Percentiles rank a stretch among this genome's conserved stretches.
Evolutionary conservation across 352 stramenopile genomes (phyloP).

Genomic region (Phytopythium cucurbitacearum): DNA sequence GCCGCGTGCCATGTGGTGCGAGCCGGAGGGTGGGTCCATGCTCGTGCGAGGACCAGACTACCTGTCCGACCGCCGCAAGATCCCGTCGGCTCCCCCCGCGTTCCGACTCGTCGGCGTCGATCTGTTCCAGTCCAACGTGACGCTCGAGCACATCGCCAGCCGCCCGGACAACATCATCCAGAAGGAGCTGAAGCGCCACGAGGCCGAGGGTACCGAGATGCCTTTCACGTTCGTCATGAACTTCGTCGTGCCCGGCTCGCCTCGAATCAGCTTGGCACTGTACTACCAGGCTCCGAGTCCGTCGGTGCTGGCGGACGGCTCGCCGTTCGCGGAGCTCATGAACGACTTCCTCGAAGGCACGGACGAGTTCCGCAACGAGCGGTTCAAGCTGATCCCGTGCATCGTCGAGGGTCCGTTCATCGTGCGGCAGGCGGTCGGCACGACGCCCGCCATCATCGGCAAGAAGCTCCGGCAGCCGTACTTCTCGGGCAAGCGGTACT

Average conservation of each 20-base stretch:
- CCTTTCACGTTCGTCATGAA: conserved; percentile 80
- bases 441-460: conserved; percentile 63
- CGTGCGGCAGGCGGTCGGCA: conserved; percentile 70
- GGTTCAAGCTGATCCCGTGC: conserved; percentile 79
- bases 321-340: conserved; percentile 67
- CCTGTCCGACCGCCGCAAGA: conserved; percentile 60
- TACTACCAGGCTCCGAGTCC: conserved; percentile 66
- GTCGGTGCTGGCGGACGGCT: conserved; percentile 42
- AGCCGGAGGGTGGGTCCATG: conserved; percentile 60
- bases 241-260: conserved; percentile 64
- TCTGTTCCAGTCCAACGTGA: conserved; percentile 47
- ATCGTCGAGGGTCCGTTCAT: conserved; percentile 82
- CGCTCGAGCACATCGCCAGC: conserved; percentile 60
- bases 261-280: conserved; percentile 56
- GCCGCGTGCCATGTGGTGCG: conserved; percentile 62
- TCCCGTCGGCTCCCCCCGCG: conserved; percentile 56
- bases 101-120: conserved; percentile 69
- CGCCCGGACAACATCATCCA: conserved; percentile 61
- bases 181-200: conserved; percentile 48
- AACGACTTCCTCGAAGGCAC: conserved; percentile 65
- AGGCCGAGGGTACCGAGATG: conserved; percentile 55
- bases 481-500: conserved; percentile 63
- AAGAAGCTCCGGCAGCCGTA: conserved; percentile 73
- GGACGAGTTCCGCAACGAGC: conserved; percentile 76
- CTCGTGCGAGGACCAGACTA: conserved; percentile 72